phyloP scores from a whole-genome alignment of 495 filamentous ascomycete genomes.

The Aspergillus bridgeri region DNA sequence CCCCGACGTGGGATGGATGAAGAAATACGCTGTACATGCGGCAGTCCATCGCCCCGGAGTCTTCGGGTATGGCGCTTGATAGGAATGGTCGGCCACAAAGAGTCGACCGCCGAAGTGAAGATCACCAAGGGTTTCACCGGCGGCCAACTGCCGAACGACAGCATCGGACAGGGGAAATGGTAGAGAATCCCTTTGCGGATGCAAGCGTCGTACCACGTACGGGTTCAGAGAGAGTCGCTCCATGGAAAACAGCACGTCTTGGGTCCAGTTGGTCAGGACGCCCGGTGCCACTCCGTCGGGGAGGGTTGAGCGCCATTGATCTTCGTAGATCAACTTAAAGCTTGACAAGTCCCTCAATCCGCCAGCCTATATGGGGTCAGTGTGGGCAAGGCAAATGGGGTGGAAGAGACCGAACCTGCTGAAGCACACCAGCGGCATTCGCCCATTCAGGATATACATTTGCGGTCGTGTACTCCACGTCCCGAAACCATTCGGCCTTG shows the following conservation, averaged over 20 bases:
- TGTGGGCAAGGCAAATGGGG: neutral
- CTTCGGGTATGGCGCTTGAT: conserved; percentile 1
- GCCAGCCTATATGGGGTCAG: neutral
- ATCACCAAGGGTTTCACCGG: neutral
- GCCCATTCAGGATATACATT: conserved; percentile 5
- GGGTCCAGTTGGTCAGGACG: conserved; percentile 5
- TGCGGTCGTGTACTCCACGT: conserved; percentile 2
- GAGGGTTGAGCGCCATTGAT: conserved; percentile 2
- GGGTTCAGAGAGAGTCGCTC: conserved; percentile 4
- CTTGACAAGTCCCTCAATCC: neutral
- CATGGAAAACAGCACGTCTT: conserved; percentile 6
- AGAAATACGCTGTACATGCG: conserved; percentile 8
- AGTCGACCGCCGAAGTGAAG: conserved; percentile 3
- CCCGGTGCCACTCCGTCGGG: conserved; percentile 2
- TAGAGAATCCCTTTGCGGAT: neutral
- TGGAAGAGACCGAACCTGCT: neutral
- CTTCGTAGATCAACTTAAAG: conserved; percentile 1
- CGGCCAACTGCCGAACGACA: conserved; percentile 4
- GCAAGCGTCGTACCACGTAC: conserved; percentile 3
- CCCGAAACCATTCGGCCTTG: neutral
- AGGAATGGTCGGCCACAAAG: conserved; percentile 3
- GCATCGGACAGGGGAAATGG: neutral
- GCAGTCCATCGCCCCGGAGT: conserved; percentile 4
- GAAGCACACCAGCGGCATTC: neutral
- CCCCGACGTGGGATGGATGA: conserved; percentile 5